Percentiles rank a stretch among this genome's conserved stretches.
phyloP scores from a whole-genome alignment of 441 rosid species.

The Breynia disticha region DNA sequence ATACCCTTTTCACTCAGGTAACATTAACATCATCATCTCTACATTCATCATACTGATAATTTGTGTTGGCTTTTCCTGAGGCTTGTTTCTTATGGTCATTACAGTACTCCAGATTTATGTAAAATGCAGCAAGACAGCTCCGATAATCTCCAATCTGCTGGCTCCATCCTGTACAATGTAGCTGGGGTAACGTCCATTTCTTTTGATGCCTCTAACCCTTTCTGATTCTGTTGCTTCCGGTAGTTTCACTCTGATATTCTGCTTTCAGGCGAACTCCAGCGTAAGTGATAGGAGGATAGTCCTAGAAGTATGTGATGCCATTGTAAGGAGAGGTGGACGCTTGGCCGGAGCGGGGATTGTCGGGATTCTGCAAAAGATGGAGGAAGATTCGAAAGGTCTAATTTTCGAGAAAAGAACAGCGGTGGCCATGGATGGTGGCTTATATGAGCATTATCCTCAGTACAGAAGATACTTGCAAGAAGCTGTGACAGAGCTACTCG shows the following conservation, averaged over 20 bases:
- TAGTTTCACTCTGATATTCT: neutral
- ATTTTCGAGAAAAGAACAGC: conserved; percentile 55
- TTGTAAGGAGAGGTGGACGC: conserved; percentile 67
- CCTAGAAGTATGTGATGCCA: conserved; percentile 52
- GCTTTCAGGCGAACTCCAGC: conserved; percentile 43
- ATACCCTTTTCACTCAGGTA: conserved; percentile 51
- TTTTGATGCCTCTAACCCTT: neutral
- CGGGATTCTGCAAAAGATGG: conserved; percentile 72
- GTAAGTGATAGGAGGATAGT: conserved; percentile 39
- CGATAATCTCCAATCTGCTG: conserved; percentile 56
- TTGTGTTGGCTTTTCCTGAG: neutral
- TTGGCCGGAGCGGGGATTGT: conserved; percentile 88
- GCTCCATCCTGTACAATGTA: conserved; percentile 40
- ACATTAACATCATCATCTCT: neutral
- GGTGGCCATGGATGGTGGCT: conserved; percentile 82
- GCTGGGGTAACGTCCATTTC: conserved; percentile 31
- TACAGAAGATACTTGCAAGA: conserved; percentile 52
- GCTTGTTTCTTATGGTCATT: conserved; percentile 2
- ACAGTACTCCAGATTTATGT: conserved; percentile 60
- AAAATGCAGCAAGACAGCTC: conserved; percentile 63
- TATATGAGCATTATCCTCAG: conserved; percentile 66
- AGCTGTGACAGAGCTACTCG: conserved; percentile 61
- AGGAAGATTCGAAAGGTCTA: conserved; percentile 45
- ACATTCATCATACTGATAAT: neutral
- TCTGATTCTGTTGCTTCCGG: neutral